A percentile compares a stretch with the other conserved stretches of the same genome.
Conservation (phyloP, 2,329 filamentous ascomycete genomes). For the Kalmusia sp. region DNA sequence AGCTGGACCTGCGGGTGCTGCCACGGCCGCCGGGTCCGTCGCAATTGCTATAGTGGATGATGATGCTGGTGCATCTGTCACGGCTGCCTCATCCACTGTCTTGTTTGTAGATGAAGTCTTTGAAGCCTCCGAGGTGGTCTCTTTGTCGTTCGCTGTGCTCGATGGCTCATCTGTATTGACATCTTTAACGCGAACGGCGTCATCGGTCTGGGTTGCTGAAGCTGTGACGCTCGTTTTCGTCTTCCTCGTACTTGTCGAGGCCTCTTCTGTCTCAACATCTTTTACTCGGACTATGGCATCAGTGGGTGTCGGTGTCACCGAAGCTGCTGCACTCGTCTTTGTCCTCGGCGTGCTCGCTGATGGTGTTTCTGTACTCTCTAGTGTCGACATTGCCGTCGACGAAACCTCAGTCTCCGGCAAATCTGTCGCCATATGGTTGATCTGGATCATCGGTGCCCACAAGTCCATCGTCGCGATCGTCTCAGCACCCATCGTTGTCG, state of each 20-base stretch:
- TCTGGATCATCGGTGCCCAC: constrained; percentile 26
- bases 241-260: not conserved
- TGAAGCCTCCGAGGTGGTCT: not conserved
- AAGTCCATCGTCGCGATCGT: constrained; percentile 18
- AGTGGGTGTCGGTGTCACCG: not conserved
- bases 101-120: not conserved
- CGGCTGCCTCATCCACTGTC: not conserved
- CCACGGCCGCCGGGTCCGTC: not conserved
- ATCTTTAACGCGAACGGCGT: not conserved
- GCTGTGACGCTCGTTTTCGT: not conserved
- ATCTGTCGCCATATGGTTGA: constrained; percentile 25
- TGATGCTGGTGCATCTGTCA: not conserved
- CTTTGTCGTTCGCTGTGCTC: not conserved
- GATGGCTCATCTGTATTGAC: not conserved
- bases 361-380: not conserved
- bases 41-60: not conserved
- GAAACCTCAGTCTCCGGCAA: constrained; percentile 1
- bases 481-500: constrained; percentile 9
- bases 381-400: not conserved
- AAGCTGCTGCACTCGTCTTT: not conserved
- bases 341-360: not conserved
- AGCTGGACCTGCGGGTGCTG: not conserved
- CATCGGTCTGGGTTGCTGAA: not conserved
- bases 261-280: not conserved
- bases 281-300: not conserved